phyloP scores from a whole-genome alignment of 1,284 basidiomycete species.

The Sanghuangporus sanghuang region DNA sequence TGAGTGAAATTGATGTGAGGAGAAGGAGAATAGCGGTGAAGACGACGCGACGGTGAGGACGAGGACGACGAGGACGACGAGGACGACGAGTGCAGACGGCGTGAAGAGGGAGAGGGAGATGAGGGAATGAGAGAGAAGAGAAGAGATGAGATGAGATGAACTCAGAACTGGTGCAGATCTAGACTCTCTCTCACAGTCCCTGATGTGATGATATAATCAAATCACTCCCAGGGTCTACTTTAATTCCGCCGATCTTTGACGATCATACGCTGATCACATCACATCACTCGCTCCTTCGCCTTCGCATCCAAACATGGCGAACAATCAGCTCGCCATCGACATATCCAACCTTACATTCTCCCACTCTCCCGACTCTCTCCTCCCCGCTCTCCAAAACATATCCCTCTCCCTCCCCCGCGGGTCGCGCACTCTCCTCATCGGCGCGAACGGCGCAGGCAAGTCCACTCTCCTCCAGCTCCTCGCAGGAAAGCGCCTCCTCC shows the following conservation, averaged over 20 bases:
- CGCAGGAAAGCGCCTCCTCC: conserved; percentile 82
- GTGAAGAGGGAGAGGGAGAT: neutral
- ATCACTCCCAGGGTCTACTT: too few relatives aligned
- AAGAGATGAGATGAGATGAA: too few relatives aligned
- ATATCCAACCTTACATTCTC: conserved; percentile 59
- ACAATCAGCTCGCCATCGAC: conserved; percentile 44
- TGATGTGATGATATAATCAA: too few relatives aligned
- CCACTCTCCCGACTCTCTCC: conserved; percentile 36
- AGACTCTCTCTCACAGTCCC: too few relatives aligned
- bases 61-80: conserved; percentile 4
- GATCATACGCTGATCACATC: too few relatives aligned
- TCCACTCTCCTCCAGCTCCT: conserved; percentile 92
- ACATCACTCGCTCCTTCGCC: neutral
- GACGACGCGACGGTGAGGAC: neutral
- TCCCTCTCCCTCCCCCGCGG: conserved; percentile 64
- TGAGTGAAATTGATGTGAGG: conserved; percentile 21
- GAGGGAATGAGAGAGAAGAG: too few relatives aligned
- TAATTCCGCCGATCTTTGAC: too few relatives aligned
- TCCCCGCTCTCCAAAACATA: conserved; percentile 60
- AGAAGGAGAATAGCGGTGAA: neutral
- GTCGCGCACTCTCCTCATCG: conserved; percentile 78
- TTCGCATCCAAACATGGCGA: neutral
- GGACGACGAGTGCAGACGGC: conserved; percentile 1
- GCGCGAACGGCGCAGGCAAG: conserved; percentile 96
- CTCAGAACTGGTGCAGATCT: too few relatives aligned